Conservation (phyloP, 1,139 yeast species). For the Saccharomycopsis hybrid region DNA sequence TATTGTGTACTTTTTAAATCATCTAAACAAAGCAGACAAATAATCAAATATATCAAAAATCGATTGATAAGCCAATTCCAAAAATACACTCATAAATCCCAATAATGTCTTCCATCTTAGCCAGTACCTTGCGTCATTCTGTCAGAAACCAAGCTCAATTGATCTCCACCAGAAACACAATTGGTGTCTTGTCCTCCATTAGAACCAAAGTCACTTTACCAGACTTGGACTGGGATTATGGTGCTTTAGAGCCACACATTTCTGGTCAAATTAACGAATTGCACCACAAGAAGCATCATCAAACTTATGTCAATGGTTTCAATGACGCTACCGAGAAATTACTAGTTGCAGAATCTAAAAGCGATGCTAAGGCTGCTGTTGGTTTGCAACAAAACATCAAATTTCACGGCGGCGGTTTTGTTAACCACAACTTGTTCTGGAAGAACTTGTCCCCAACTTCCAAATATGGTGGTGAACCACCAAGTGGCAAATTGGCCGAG, state of each 20-base stretch:
- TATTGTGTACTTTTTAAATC: too few species aligned
- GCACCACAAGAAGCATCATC: slow-evolving; percentile 92
- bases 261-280: slow-evolving; percentile 85
- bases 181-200: slow-evolving; percentile 1
- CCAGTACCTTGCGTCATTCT: background rate
- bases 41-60: too few species aligned
- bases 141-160: slow-evolving; percentile 1
- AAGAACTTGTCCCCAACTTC: slow-evolving; percentile 80
- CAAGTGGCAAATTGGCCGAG: slow-evolving; percentile 53
- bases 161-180: slow-evolving; percentile 1
- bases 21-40: too few species aligned
- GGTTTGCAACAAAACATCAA: slow-evolving; percentile 72
- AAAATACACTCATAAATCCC: too few species aligned
- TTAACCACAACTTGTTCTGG: slow-evolving; percentile 87
- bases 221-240: slow-evolving; percentile 79
- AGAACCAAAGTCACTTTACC: slow-evolving; percentile 76
- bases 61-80: too few species aligned
- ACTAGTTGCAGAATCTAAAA: slow-evolving; percentile 59
- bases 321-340: slow-evolving; percentile 77
- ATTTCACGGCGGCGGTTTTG: slow-evolving; percentile 94
- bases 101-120: background rate
- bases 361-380: slow-evolving; percentile 61
- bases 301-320: slow-evolving; percentile 85
- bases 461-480: slow-evolving; percentile 83
- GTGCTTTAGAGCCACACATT: slow-evolving; percentile 85